Conservation (phyloP, 1,139 yeast genomes). For the Debaryomycetaceae sp. region DNA sequence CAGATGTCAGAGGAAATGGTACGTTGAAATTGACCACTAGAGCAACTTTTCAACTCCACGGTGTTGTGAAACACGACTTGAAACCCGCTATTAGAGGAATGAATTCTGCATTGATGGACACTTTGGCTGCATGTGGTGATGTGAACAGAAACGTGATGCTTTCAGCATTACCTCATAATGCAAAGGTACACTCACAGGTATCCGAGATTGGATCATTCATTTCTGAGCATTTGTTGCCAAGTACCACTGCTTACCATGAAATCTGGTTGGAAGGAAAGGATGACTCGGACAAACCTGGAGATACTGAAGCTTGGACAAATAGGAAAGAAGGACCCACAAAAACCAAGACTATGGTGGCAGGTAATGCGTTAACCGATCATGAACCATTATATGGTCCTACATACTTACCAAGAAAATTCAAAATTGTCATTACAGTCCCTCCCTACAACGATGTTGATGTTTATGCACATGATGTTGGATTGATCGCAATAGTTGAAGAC, state of each 20-base stretch:
- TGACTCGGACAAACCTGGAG: slow-evolving; percentile 63
- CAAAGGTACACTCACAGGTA: slow-evolving; percentile 76
- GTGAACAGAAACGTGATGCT: slow-evolving; percentile 95
- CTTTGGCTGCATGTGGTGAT: slow-evolving; percentile 98
- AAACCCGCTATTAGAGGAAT: slow-evolving; percentile 92
- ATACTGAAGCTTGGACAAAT: slow-evolving; percentile 66
- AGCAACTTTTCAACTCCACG: slow-evolving; percentile 96
- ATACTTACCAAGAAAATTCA: slow-evolving; percentile 93
- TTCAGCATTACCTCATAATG: slow-evolving; percentile 82
- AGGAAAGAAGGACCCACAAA: slow-evolving; percentile 78
- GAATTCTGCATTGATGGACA: slow-evolving; percentile 86
- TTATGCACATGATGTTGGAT: slow-evolving; percentile 91
- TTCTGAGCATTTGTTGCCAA: slow-evolving; percentile 81
- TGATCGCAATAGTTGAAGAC: slow-evolving; percentile 80
- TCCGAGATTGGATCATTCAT: slow-evolving; percentile 59
- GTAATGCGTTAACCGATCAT: slow-evolving; percentile 77
- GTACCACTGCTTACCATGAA: slow-evolving; percentile 94
- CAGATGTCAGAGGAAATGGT: slow-evolving; percentile 85
- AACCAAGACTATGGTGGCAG: slow-evolving; percentile 78
- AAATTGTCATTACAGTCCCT: slow-evolving; percentile 91
- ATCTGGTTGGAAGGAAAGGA: slow-evolving; percentile 94
- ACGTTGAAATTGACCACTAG: slow-evolving; percentile 94
- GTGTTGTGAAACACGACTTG: slow-evolving; percentile 85
- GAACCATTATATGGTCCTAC: slow-evolving; percentile 89
- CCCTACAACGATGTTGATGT: slow-evolving; percentile 97